phyloP scores from a whole-genome alignment of 1,284 basidiomycete species.

The Rhodotorula sp. region DNA sequence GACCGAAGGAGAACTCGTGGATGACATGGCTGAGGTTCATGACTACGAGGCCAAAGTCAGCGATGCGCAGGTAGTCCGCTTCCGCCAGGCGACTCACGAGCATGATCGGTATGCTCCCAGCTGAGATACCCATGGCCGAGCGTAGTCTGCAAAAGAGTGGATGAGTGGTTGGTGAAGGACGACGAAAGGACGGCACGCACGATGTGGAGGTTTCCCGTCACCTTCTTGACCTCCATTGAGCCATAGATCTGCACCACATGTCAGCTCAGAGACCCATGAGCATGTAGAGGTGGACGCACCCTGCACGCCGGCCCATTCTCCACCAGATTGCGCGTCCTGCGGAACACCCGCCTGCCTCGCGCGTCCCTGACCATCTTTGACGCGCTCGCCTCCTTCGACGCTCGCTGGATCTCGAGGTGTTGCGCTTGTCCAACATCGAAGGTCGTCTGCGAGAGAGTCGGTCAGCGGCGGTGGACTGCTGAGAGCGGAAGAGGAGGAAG shows the following conservation, averaged over 20 bases:
- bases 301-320: conserved; percentile 47
- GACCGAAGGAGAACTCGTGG: conserved; percentile 93
- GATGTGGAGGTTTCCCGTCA: conserved; percentile 63
- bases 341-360: conserved; percentile 40
- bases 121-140: conserved; percentile 91
- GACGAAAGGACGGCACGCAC: conserved; percentile 19
- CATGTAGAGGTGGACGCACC: conserved; percentile 49
- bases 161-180: background rate
- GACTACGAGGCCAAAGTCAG: conserved; percentile 55
- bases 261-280: conserved; percentile 53
- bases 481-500: background rate
- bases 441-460: conserved; percentile 57
- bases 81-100: conserved; percentile 57
- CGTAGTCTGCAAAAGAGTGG: conserved; percentile 59
- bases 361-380: conserved; percentile 39
- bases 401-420: conserved; percentile 50
- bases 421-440: conserved; percentile 84
- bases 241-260: conserved; percentile 80
- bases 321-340: conserved; percentile 46
- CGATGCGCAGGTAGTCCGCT: no score
- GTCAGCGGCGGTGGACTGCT: background rate
- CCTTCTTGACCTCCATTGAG: conserved; percentile 79
- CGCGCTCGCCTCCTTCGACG: conserved; percentile 28
- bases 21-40: conserved; percentile 98
- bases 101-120: conserved; percentile 81